phyloP scores from a whole-genome alignment of 768 basidiomycete genomes.

The Hirschioporus abietinus region DNA sequence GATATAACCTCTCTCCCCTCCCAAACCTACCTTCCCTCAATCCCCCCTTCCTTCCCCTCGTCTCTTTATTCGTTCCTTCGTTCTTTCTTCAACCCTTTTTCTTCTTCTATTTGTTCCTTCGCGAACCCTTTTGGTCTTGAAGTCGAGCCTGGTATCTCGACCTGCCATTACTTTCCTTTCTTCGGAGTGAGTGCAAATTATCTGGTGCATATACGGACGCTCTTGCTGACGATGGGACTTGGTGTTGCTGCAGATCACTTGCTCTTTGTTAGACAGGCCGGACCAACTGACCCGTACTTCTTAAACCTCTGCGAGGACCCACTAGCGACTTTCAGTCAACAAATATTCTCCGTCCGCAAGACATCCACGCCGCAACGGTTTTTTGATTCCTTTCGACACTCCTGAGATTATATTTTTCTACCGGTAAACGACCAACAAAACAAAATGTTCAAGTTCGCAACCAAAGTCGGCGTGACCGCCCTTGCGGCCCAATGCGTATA shows the following conservation, averaged over 20 bases:
- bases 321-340: conserved; percentile 22
- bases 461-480: conserved; percentile 48
- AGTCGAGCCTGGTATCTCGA: conserved; percentile 65
- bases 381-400: conserved; percentile 16
- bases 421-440: conserved; percentile 20
- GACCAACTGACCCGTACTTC: conserved; percentile 14
- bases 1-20: conserved; percentile 11
- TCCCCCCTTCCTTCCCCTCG: conserved; percentile 24
- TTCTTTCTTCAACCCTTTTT: conserved; percentile 24
- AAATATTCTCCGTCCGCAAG: conserved; percentile 31
- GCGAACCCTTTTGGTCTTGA: conserved; percentile 18
- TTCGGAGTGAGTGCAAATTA: conserved; percentile 36
- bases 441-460: conserved; percentile 58
- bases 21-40: conserved; percentile 5
- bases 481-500: conserved; percentile 47
- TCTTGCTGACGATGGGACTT: conserved; percentile 10
- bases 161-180: conserved; percentile 47
- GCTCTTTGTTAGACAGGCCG: conserved; percentile 66
- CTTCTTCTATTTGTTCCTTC: conserved; percentile 15
- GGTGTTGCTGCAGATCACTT: conserved; percentile 42
- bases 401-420: conserved; percentile 23
- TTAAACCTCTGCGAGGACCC: conserved; percentile 56
- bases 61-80: conserved; percentile 24
- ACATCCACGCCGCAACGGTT: conserved; percentile 44
- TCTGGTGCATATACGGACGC: conserved; percentile 6